These are phyloP conservation scores for Chrysochromulina tobinii DNA, from an alignment of 78 protist species.

Conservation along the genomic window DNA sequence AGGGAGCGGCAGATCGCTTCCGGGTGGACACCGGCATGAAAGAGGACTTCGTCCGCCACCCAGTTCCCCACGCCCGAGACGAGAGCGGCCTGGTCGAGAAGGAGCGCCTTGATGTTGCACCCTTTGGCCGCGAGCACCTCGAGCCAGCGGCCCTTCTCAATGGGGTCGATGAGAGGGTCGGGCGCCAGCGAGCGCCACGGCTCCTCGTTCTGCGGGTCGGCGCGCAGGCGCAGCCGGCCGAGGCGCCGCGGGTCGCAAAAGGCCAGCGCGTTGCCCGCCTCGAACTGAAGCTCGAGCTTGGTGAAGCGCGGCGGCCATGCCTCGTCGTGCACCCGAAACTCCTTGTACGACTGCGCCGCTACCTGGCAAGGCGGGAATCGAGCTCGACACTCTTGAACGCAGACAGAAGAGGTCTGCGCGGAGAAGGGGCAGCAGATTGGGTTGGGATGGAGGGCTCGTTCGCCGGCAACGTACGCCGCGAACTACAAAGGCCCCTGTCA, in stretches of 20 bases:
- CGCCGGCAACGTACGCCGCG: neutral
- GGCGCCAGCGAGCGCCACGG: neutral
- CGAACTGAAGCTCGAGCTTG: neutral
- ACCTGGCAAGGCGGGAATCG: too few relatives aligned
- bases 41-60: slow-evolving; percentile 43
- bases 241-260: slow-evolving; percentile 4
- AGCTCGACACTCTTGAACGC: too few relatives aligned
- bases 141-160: neutral
- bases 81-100: slow-evolving; percentile 8
- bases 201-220: neutral
- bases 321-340: neutral
- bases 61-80: slow-evolving; percentile 41
- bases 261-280: neutral
- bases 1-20: neutral
- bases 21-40: slow-evolving; percentile 14
- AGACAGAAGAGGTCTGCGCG: too few relatives aligned
- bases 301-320: slow-evolving; percentile 33
- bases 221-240: slow-evolving; percentile 5
- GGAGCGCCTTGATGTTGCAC: slow-evolving; percentile 1
- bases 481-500: neutral
- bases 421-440: too few relatives aligned
- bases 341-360: neutral
- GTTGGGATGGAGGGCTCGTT: neutral
- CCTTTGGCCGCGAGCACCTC: neutral
- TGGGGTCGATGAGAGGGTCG: neutral